Base-by-base conservation (phyloP, 2,329 filamentous ascomycete genomes). In the Rhinocladiella similis region DNA sequence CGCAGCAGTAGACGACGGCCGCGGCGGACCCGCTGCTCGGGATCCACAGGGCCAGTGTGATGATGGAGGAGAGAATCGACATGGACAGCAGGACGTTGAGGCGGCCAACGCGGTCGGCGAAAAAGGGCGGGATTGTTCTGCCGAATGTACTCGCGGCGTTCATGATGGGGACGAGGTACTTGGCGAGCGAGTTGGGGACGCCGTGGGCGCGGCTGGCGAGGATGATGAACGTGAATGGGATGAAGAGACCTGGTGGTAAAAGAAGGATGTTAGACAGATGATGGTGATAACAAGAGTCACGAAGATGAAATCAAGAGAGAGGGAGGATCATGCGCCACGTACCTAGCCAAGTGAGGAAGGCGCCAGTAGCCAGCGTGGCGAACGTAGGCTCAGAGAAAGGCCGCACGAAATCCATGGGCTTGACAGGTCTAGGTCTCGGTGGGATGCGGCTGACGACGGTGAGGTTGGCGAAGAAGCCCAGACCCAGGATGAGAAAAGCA, bases 401-500 rank as follows among this genome's bases (percentile, higher is more conserved):
- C 3, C 47, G 48, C 3, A 67, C 29, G 43, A 76, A 72, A 7
- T 70, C 65, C 51, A 65, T 51, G 18, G 66, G 35, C 41, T 54
- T 27, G 58, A 76, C 47, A 47, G 66, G 56, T 27, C 68, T 70
- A 5, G 67, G 67, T 25, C 57, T 67, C 1, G 77, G 77, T 13
- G 75, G 71, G 1, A 82, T 69, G 27, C 79, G 76, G n/a, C 81
- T 81, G 48, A 72, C 77, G 47, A 86, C 69, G 0, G 81, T 82
- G 0, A 82, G 65, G 25, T 75, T 73, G 22, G 81, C 78, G 56
- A 87, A 72, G 25, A 78, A 67, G 58, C 83, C 75, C 57, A 83
- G 71, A 50, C 75, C 79, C 58, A 89, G 78, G 60, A 89, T 84
- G 50, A 88, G 71, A 54, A 89, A 83, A n/a, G 83, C 73, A 19